Base-by-base conservation (phyloP, 2,329 filamentous ascomycete genomes). In the Aureobasidium uvarum region DNA sequence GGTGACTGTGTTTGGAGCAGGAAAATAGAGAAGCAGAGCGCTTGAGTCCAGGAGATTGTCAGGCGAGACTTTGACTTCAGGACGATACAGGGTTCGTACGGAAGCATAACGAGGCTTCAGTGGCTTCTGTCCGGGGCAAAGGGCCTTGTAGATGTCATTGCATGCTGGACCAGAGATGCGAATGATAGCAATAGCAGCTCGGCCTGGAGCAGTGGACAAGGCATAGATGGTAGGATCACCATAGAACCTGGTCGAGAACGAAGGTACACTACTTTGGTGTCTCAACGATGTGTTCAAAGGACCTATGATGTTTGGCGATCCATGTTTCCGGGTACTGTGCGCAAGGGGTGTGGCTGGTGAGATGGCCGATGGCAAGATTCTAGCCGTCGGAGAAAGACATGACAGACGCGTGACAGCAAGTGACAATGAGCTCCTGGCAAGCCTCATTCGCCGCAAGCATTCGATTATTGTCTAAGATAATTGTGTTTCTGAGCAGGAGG, bases 121-220 rank as follows among this genome's bases (percentile, higher is more conserved):
- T 0, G 81, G 74, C 1, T 79, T 71, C 25, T 78, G 79, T 2
- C 76, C 74, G 1, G 86, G 87, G 71, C 87, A 90, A 7, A 91
- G 78, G 2, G 76, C 73, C 38, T 87, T 77, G 72, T 89, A 89
- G 50, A 97, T 84, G 79, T 89, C 76, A 20, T 72, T 77, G 76
- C 90, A 94, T 51, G 87, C 86, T 33, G 90, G 84, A 0, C 95
- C 95, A 5, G 95, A 97, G 31, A 96, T 83, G 16, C 95, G 86
- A 62, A 98, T 87, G 41, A 98, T 88, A 1, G 94, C 94, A 74
- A 99, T 96, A 1, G 92, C 95, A 50, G 92, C 92, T 74, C 87
- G 87, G 1, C 94, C 95, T 13, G 89, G 81, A 0, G 91, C 92
- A 0, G 93, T 96, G 0, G 94, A 97, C 0, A 98, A 80, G 0